phyloP scores from a whole-genome alignment of 305 asterid genomes.

The Fraxinus nigra region DNA sequence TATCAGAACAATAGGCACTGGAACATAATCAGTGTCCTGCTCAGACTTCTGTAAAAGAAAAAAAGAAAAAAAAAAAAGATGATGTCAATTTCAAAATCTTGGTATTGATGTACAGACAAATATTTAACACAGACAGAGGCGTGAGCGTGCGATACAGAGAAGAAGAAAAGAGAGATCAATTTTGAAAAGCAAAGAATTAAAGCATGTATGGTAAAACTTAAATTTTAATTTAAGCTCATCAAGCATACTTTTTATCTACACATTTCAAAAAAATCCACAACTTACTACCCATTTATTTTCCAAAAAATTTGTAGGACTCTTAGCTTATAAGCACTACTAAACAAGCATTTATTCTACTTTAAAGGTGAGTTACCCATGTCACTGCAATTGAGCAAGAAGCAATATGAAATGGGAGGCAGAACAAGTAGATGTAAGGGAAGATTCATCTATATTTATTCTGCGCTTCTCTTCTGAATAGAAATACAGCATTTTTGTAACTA shows the following conservation, averaged over 20 bases:
- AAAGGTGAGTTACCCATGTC: not conserved
- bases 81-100: constrained; percentile 4
- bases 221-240: not conserved
- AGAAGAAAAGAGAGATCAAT: not conserved
- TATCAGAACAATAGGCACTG: constrained; percentile 87
- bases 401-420: not conserved
- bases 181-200: not conserved
- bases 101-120: not conserved
- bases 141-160: not conserved
- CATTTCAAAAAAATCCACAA: not conserved
- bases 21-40: constrained; percentile 58
- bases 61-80: not conserved
- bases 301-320: not conserved
- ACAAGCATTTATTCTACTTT: not conserved
- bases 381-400: not conserved
- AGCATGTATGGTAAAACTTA: not conserved
- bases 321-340: not conserved
- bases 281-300: not conserved
- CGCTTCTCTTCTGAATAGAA: not conserved
- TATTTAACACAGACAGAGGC: not conserved
- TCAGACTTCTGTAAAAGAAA: constrained; percentile 40
- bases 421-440: not conserved
- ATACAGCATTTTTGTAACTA: not conserved
- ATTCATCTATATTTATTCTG: not conserved
- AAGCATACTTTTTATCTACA: not conserved